Evolutionary conservation across 177 flowering plant genomes (phyloP).

Genomic region (Vitis hybrid): DNA sequence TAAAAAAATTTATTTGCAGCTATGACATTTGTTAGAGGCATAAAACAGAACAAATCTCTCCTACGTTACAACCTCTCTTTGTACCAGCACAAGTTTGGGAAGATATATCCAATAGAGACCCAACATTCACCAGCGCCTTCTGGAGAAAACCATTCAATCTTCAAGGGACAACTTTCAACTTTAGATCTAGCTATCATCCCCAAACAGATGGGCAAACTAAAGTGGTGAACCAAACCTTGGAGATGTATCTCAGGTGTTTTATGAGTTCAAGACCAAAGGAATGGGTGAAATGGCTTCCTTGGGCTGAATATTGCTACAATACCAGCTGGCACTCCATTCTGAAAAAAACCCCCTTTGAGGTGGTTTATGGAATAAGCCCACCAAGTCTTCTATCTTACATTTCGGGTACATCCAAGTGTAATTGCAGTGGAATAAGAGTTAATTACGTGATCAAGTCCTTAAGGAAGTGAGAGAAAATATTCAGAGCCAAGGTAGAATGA

Average conservation of each 20-base stretch:
- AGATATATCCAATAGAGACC: too few species aligned
- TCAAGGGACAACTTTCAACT: too few species aligned
- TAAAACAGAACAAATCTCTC: too few species aligned
- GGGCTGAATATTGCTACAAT: slow-evolving; percentile 5
- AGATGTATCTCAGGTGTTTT: too few species aligned
- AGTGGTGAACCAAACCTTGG: too few species aligned
- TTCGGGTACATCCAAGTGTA: too few species aligned
- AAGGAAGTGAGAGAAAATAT: neutral
- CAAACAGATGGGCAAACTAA: too few species aligned
- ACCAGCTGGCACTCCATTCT: neutral
- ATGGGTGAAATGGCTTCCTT: neutral
- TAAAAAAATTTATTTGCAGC: neutral
- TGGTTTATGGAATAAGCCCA: neutral
- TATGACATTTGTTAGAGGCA: neutral
- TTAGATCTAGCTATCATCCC: too few species aligned
- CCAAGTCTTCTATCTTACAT: neutral
- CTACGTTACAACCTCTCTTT: neutral
- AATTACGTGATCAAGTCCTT: neutral
- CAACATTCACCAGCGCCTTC: too few species aligned
- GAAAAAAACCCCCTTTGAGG: neutral
- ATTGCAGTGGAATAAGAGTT: too few species aligned
- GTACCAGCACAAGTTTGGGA: neutral
- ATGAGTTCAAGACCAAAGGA: neutral
- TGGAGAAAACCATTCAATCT: too few species aligned
- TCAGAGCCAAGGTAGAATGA: neutral